These are phyloP conservation scores for Trebouxia sp. DNA, from an alignment of 139 green algal genomes.

Conservation along the genomic window DNA sequence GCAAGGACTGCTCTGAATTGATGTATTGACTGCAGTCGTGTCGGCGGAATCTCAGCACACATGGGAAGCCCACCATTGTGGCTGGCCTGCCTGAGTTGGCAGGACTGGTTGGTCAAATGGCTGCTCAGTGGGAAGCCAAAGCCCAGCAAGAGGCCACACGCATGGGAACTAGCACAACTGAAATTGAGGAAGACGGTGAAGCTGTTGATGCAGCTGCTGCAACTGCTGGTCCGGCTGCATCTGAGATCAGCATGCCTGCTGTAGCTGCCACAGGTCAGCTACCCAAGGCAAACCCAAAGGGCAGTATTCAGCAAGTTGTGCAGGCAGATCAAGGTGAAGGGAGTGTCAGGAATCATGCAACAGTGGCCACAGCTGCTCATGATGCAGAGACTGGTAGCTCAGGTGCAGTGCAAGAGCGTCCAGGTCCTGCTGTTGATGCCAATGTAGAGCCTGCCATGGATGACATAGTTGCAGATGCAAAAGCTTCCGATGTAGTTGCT, in stretches of 20 bases:
- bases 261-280: neutral
- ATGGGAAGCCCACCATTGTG: slow-evolving; percentile 41
- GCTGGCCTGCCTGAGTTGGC: slow-evolving; percentile 56
- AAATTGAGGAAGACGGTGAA: neutral
- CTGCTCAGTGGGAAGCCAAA: slow-evolving; percentile 46
- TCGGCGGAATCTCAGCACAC: slow-evolving; percentile 24
- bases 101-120: slow-evolving; percentile 58
- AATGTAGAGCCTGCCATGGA: neutral
- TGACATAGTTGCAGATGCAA: neutral
- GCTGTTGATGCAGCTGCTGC: neutral
- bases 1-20: neutral
- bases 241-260: neutral
- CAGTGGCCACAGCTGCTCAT: too few relatives aligned
- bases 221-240: neutral
- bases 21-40: neutral
- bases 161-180: neutral
- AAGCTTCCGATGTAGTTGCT: neutral
- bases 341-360: too few relatives aligned
- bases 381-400: neutral
- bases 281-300: neutral
- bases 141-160: neutral
- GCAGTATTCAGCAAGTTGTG: too few relatives aligned
- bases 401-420: neutral
- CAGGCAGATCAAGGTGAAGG: neutral
- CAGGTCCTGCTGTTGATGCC: neutral